Evolutionary conservation across 2,329 filamentous ascomycete species (phyloP).

Genomic region (Lachnellula hyalina): DNA sequence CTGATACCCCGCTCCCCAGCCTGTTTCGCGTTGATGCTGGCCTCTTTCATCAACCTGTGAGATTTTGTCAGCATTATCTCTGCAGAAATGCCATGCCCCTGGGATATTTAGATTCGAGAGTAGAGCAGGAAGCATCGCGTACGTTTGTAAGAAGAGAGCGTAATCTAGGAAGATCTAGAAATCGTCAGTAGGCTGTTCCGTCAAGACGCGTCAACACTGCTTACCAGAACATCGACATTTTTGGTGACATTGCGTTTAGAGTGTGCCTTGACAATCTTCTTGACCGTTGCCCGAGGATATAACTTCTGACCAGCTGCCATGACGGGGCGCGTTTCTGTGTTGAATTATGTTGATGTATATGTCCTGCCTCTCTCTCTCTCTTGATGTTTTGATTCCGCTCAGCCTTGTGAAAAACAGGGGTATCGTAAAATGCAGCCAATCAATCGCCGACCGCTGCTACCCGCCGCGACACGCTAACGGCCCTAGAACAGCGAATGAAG

Average conservation of each 20-base stretch:
- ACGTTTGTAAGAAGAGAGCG: constrained; percentile 70
- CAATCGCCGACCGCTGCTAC: neutral
- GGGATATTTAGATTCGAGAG: neutral
- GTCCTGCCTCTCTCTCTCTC: neutral
- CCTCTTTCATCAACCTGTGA: constrained; percentile 69
- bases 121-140: constrained; percentile 15
- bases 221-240: constrained; percentile 78
- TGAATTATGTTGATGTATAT: neutral
- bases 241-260: constrained; percentile 75
- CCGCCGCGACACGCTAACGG: no score
- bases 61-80: constrained; percentile 10
- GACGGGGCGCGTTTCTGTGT: neutral
- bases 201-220: constrained; percentile 28
- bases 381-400: neutral
- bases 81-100: neutral
- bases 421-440: constrained; percentile 8
- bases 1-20: constrained; percentile 68
- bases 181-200: constrained; percentile 5
- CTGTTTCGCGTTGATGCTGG: constrained; percentile 69
- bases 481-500: no score
- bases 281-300: constrained; percentile 79
- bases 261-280: constrained; percentile 87
- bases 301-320: constrained; percentile 56
- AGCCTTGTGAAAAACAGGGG: neutral
- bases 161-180: constrained; percentile 80